Conservation (phyloP, 2,329 filamentous ascomycete species). For the Aureobasidium musti region DNA sequence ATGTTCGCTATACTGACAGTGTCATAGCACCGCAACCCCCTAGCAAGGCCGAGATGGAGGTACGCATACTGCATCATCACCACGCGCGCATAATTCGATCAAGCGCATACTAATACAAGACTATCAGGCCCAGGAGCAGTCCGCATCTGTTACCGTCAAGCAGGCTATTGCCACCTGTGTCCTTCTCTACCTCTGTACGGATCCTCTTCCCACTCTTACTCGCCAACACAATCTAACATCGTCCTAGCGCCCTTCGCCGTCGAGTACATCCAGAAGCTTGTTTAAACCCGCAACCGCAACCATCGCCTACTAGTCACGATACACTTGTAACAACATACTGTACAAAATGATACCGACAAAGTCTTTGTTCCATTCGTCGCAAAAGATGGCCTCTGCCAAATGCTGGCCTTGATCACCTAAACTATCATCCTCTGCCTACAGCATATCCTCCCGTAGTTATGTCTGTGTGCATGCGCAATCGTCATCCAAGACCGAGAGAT, state of each 20-base stretch:
- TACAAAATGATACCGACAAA: neutral
- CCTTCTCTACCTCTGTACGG: conserved; percentile 75
- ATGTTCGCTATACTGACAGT: neutral
- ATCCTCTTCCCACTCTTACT: neutral
- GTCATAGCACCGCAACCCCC: conserved; percentile 66
- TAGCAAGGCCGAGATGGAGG: conserved; percentile 68
- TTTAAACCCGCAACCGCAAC: conserved; percentile 34
- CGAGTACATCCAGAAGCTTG: conserved; percentile 56
- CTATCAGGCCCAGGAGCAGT: conserved; percentile 59
- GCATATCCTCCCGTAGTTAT: too few relatives aligned
- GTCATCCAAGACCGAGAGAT: too few relatives aligned
- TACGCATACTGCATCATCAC: conserved; percentile 11
- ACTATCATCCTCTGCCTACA: neutral
- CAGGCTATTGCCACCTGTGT: conserved; percentile 65
- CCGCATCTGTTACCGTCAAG: conserved; percentile 68
- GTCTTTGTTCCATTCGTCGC: neutral
- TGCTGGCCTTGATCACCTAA: too few relatives aligned
- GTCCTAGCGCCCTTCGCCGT: conserved; percentile 57
- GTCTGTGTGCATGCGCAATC: too few relatives aligned
- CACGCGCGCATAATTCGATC: neutral
- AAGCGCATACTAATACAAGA: conserved; percentile 20
- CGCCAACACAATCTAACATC: neutral
- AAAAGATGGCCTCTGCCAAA: neutral
- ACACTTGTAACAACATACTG: conserved; percentile 26
- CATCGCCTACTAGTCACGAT: neutral